Conservation (phyloP, 2,329 filamentous ascomycete species). For the Penicillium sp. region DNA sequence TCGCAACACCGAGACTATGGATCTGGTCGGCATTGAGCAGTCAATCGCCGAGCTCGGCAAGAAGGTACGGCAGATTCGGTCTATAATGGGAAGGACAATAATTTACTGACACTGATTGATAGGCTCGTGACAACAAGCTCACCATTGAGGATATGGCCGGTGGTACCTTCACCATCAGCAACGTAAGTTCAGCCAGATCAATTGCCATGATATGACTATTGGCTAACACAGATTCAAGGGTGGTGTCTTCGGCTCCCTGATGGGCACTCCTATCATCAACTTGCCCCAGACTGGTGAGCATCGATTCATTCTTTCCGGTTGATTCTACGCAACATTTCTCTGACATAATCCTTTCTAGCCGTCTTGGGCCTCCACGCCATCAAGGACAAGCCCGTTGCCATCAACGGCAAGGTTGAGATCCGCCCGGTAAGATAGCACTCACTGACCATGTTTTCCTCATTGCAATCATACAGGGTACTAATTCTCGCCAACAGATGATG, state of each 20-base stretch:
- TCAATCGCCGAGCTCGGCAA: constrained; percentile 92
- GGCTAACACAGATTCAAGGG: constrained; percentile 53
- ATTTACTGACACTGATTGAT: constrained; percentile 9
- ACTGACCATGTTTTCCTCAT: not conserved
- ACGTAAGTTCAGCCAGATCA: constrained; percentile 56
- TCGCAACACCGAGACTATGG: constrained; percentile 86
- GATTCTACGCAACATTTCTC: not conserved
- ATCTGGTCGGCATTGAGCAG: constrained; percentile 87
- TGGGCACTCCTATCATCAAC: constrained; percentile 99
- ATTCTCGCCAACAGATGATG: constrained; percentile 74
- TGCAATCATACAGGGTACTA: constrained; percentile 15
- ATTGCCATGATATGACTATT: not conserved
- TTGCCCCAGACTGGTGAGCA: constrained; percentile 76
- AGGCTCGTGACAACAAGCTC: constrained; percentile 94
- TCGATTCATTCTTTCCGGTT: not conserved
- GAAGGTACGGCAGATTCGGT: constrained; percentile 66
- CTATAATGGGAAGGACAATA: not conserved
- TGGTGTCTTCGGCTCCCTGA: constrained; percentile 94
- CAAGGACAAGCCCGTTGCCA: constrained; percentile 87
- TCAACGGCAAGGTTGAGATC: constrained; percentile 94
- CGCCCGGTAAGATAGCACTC: constrained; percentile 66
- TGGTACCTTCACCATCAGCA: constrained; percentile 97
- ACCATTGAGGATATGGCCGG: constrained; percentile 99
- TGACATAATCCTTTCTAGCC: constrained; percentile 48
- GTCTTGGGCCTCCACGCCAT: constrained; percentile 94